Evolutionary conservation across 2,329 filamentous ascomycete genomes (phyloP), one percentile per base, ranked within the genome.

Genomic region (Drechslerella stenobrocha): DNA sequence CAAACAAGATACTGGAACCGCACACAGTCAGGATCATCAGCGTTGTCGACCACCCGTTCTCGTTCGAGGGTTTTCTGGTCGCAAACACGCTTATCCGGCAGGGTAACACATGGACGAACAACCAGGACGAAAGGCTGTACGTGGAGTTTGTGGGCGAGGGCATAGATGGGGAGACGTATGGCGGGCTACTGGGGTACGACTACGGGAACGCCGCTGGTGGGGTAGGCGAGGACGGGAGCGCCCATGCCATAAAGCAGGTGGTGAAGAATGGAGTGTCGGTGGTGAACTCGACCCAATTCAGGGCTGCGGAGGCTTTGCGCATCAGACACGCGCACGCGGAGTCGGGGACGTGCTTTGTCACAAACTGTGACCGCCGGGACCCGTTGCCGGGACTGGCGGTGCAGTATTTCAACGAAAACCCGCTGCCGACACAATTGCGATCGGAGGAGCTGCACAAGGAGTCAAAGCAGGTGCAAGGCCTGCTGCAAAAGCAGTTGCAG

Each of bases 341-440:
- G 26, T 42, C 67, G n/a, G 72, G 70, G 30, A 55, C 45, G 11
- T 65, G 48, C 22, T 57, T 67, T 40, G 22, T 58, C 3, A 34
- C 47, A 9, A 37, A 55, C 26, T 67, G 63, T 40, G 52, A 64
- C 28, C 42, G 30, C 4, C 44, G 37, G 45, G 57, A 71, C 11
- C 65, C 59, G 4, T 34, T 60, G 4, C 48, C 50, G 6, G 26
- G 70, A 40, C 20, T 65, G 58, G 45, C 51, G 48, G 30, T 57
- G 5, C 71, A 73, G 48, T 73, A 73, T 47, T 73, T 72, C 53
- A 69, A 65, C 40, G 71, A 70, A 18, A 71, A 71, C 5, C 71
- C 71, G 1, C 40, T 71, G 8, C 71, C 47, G 46, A 56, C 52
- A 1, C 35, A 48, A 9, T 50, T 67, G 18, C 46, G 53, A 34